These are phyloP conservation scores for Sonneratia caseolaris DNA, from an alignment of 345 rosid genomes.

Conservation along the genomic window DNA sequence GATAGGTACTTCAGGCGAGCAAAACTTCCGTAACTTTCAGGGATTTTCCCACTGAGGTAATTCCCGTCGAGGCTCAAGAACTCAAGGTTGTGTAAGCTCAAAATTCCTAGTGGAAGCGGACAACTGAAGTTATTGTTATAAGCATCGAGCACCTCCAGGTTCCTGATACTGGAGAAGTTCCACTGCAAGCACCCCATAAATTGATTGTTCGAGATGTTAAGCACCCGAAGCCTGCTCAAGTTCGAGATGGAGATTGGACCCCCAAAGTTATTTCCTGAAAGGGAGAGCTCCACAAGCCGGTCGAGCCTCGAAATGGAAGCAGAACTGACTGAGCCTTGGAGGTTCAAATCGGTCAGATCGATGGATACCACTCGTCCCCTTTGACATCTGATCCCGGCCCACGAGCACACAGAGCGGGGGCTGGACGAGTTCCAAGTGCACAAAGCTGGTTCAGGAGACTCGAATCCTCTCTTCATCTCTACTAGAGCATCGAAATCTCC, in stretches of 20 bases:
- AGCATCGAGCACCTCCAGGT: conserved; percentile 36
- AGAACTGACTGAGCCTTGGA: conserved; percentile 12
- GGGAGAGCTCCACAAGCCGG: conserved; percentile 10
- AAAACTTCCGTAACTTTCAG: conserved; percentile 32
- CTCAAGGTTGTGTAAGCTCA: conserved; percentile 25
- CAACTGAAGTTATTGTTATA: conserved; percentile 53
- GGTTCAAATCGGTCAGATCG: conserved; percentile 10
- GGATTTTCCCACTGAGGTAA: conserved; percentile 44
- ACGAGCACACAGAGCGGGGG: conserved; percentile 6
- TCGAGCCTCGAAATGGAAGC: conserved; percentile 9
- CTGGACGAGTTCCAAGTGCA: conserved; percentile 8
- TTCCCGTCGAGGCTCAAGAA: conserved; percentile 62
- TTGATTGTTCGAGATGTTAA: conserved; percentile 48
- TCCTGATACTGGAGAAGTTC: conserved; percentile 30
- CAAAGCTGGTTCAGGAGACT: conserved; percentile 4
- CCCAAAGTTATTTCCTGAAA: conserved; percentile 24
- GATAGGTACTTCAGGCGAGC: conserved; percentile 36
- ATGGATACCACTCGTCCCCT: conserved; percentile 8
- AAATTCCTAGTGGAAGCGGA: conserved; percentile 33
- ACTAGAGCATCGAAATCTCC: conserved; percentile 9
- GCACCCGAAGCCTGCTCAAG: conserved; percentile 29
- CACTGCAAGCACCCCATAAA: conserved; percentile 40
- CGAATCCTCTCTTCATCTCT: conserved; percentile 10
- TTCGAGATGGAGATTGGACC: conserved; percentile 32
- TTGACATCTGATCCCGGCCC: conserved; percentile 13